Base-by-base conservation (phyloP, 2,329 filamentous ascomycete genomes). In the Microascus cirrosus region DNA sequence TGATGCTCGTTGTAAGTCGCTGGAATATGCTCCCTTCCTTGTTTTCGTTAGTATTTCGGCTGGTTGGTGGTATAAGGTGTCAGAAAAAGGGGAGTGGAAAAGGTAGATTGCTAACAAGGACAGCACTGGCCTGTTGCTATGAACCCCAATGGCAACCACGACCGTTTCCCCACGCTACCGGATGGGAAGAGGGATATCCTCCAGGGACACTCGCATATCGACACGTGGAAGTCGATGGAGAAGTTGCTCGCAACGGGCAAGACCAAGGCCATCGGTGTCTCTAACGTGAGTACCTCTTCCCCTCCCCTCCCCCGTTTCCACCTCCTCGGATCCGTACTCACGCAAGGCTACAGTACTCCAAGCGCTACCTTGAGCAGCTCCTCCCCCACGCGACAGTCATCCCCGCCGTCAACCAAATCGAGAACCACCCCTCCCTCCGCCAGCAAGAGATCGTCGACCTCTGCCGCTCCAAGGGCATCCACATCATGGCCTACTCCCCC, bases 191-290 rank as follows among this genome's bases (percentile, higher is more conserved):
- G 89, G 62, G 89, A 95, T 69, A 82, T 94, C 58, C 77, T 87
- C 67, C 78, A 72, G 65, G 77, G 76, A 62, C 85, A 86, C 77
- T 84, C 83, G 64, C 88, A 93, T 70, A 74, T 88, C 62, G 78
- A 89, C 60, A 90, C 87, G 55, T 95, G 88, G 87, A 85, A 85
- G 73, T 80, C 80, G 69, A 85, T 90, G 79, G 87, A 90, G 75
- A 79, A 77, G 61, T 74, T 89, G 5, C 73, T 86, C 6, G 70
- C 71, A 7, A 78, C 80, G 0, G 83, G 83, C 63, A 85, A 84
- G 71, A 71, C 74, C 59, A 74, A 71, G 66, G 74, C 72, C 42
- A 73, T 83, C 54, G 80, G 80, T 54, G 80, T 83, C 53, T 78
- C 74, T 71, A 83, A 83, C 67, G 75, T 76, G 61, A n/a, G 71